phyloP scores from a whole-genome alignment of 495 filamentous ascomycete genomes.

The Venustampulla echinocandica region DNA sequence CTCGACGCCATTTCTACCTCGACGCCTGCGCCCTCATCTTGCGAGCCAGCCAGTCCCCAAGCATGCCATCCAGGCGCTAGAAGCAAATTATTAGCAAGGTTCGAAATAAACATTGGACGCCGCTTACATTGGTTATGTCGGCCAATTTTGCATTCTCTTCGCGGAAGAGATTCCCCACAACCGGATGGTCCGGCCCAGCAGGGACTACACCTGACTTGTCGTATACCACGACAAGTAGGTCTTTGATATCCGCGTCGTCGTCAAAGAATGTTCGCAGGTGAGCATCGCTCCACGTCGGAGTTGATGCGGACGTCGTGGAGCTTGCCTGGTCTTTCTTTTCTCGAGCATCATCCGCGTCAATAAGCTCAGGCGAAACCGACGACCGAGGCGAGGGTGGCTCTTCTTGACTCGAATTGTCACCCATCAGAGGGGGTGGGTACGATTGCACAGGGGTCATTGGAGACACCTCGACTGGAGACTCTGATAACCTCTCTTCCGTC shows the following conservation, averaged over 20 bases:
- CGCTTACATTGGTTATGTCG: slow-evolving; percentile 66
- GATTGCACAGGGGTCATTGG: slow-evolving; percentile 38
- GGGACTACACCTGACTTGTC: slow-evolving; percentile 76
- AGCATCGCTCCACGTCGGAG: slow-evolving; percentile 72
- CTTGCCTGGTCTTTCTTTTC: slow-evolving; percentile 28
- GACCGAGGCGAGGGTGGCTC: slow-evolving; percentile 55
- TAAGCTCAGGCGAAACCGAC: slow-evolving; percentile 58
- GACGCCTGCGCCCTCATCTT: slow-evolving; percentile 44
- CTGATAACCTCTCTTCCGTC: slow-evolving; percentile 47
- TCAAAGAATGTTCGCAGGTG: slow-evolving; percentile 84
- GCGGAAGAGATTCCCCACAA: slow-evolving; percentile 70
- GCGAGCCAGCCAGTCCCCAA: slow-evolving; percentile 70
- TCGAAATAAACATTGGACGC: not conserved
- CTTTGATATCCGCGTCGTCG: slow-evolving; percentile 81
- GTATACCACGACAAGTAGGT: slow-evolving; percentile 83
- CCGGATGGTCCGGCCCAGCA: slow-evolving; percentile 70
- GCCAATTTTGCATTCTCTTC: slow-evolving; percentile 74
- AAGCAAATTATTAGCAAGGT: slow-evolving; percentile 12
- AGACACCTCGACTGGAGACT: slow-evolving; percentile 71
- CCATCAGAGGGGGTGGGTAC: slow-evolving; percentile 40
- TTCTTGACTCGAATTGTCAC: slow-evolving; percentile 57
- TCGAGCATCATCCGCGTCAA: slow-evolving; percentile 39
- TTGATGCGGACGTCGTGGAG: slow-evolving; percentile 36
- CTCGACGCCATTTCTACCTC: slow-evolving; percentile 15
- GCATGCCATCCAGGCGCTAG: slow-evolving; percentile 71